Evolutionary conservation across 2,329 filamentous ascomycete species (phyloP).

Genomic region (Xylariaceae sp.): DNA sequence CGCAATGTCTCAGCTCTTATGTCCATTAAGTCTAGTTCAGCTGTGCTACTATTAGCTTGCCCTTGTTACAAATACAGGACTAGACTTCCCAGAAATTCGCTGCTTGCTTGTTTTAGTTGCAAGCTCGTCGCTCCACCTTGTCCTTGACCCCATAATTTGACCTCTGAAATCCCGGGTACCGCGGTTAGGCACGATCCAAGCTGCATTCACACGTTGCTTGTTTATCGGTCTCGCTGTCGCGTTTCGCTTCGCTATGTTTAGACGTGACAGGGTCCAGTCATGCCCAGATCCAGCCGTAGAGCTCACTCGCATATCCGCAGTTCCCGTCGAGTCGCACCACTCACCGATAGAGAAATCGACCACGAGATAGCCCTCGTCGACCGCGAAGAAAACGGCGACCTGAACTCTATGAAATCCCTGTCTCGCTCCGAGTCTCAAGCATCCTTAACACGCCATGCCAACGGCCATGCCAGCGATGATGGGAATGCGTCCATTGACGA

Average conservation of each 20-base stretch:
- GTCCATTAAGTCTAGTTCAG: too few relatives aligned
- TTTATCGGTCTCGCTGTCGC: too few relatives aligned
- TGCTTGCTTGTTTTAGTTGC: not conserved
- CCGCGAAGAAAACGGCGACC: slow-evolving; percentile 40
- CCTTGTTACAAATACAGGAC: too few relatives aligned
- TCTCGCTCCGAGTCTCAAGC: slow-evolving; percentile 20
- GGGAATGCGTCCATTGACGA: slow-evolving; percentile 8
- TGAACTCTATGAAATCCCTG: slow-evolving; percentile 17
- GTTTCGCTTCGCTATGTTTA: slow-evolving; percentile 23
- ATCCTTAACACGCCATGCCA: slow-evolving; percentile 17
- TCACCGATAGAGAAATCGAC: slow-evolving; percentile 59
- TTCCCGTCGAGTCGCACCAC: slow-evolving; percentile 49
- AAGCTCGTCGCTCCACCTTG: not conserved
- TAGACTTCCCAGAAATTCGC: too few relatives aligned
- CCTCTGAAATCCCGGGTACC: too few relatives aligned
- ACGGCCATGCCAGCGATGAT: slow-evolving; percentile 13
- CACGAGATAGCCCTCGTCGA: slow-evolving; percentile 68
- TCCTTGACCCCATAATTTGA: not conserved
- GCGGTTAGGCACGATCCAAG: too few relatives aligned
- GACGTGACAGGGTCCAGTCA: slow-evolving; percentile 24
- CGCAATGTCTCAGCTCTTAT: too few relatives aligned
- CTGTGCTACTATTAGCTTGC: too few relatives aligned
- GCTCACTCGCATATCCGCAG: slow-evolving; percentile 33
- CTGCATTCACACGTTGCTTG: not conserved
- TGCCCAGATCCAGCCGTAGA: slow-evolving; percentile 32